These are phyloP conservation scores for Suhomyces yuchorum DNA, from an alignment of 1,139 yeast species.

Conservation along the genomic window DNA sequence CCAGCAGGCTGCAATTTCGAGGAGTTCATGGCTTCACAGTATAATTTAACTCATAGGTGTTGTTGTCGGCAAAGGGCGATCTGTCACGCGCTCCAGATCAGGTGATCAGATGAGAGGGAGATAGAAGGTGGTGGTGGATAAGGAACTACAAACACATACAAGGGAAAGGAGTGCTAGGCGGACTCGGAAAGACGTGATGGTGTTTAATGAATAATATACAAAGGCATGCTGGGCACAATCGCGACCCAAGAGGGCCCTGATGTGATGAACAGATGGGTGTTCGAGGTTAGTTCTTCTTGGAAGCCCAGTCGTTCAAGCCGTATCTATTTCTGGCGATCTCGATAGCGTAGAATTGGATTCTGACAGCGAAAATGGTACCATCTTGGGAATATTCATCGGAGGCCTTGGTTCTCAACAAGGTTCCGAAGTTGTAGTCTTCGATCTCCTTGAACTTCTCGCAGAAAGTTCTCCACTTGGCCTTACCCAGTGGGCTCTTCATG, in stretches of 20 bases:
- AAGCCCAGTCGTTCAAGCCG: constrained; percentile 91
- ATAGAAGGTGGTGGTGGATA: no score
- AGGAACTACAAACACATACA: not conserved
- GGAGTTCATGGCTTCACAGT: constrained; percentile 10
- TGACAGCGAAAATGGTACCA: constrained; percentile 84
- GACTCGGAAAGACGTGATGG: not conserved
- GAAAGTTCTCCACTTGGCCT: constrained; percentile 88
- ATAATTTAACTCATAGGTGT: not conserved
- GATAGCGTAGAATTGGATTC: constrained; percentile 92
- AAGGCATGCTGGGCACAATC: not conserved
- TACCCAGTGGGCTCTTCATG: constrained; percentile 79
- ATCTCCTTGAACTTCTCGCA: constrained; percentile 80
- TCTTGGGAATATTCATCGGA: constrained; percentile 78
- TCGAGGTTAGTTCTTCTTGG: constrained; percentile 24
- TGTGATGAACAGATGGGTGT: no score
- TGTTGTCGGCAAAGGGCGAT: not conserved
- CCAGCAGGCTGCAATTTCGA: constrained; percentile 9
- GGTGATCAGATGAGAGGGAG: not conserved
- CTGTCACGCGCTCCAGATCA: not conserved
- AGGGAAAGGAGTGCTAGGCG: no score
- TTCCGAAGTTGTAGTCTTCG: constrained; percentile 95
- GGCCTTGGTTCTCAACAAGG: constrained; percentile 74
- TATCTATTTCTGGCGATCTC: constrained; percentile 92
- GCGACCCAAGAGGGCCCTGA: not conserved
- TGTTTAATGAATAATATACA: not conserved